Evolutionary conservation across 805 yeast species (phyloP), one percentile per base, ranked within the genome.

Genomic region (Candida berthetii): DNA sequence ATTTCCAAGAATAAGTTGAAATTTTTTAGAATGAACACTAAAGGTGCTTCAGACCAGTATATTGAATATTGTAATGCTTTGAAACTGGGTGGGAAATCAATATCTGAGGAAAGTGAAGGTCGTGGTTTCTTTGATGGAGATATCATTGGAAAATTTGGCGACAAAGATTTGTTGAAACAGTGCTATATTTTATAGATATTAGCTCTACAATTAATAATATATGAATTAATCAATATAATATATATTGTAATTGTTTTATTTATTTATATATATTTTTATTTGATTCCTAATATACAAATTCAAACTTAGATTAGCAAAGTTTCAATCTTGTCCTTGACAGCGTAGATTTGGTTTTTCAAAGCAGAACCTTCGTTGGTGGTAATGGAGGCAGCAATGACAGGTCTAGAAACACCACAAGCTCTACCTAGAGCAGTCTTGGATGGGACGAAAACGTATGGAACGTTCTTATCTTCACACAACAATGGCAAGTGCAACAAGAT

Each of bases 361-460:
- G 96, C 85, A 57, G 97, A 89, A 60, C 96, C 96, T 64, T 93
- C 99, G 74, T 93, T 93, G 54, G 98, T 81, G 66, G 99, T 93
- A 65, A 93, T 93, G 49, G 96, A 85, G 51, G 97, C 97, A 64
- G 99, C 96, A 66, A 93, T 91, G 47, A 93, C 99, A 54, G 98
- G 97, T 80, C 99, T 86, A 43, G 98, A 88, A 50, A 93, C 99
- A 74, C 99, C 99, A 76, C 99, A 93, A 60, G 99, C 98, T 77
- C 99, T 87, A 69, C 99, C 99, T 60, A 93, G 78, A 50, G 99
- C 99, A 62, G 93, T 82, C 79, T 93, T 91, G 57, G 97, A 89
- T 55, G 99, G 97, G 53, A 93, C 98, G 56, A 93, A 93, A 51
- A 93, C 98, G 76, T 93, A 93, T 50, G 99, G 97, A 54, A 93